phyloP scores from a whole-genome alignment of 176 grass and related monocot genomes.

The Zoysia pacifica region DNA sequence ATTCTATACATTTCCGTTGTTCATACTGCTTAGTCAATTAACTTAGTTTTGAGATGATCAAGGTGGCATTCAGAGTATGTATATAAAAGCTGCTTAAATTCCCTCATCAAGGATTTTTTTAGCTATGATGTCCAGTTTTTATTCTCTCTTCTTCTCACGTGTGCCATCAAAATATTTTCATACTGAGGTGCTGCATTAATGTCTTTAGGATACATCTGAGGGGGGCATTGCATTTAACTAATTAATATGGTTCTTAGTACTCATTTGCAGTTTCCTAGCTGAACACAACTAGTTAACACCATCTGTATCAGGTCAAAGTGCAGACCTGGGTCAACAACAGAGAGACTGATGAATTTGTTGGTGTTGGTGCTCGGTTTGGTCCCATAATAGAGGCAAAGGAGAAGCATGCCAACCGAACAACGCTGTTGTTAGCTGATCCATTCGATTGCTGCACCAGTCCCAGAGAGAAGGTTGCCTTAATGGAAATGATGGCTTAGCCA shows the following conservation, averaged over 20 bases:
- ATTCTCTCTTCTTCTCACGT: too few relatives aligned
- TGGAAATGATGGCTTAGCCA: constrained; percentile 16
- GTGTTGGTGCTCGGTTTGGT: constrained; percentile 93
- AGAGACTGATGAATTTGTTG: constrained; percentile 80
- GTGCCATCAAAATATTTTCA: too few relatives aligned
- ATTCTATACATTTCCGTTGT: not conserved
- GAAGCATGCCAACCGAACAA: constrained; percentile 71
- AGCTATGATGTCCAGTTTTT: too few relatives aligned
- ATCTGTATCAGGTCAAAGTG: constrained; percentile 67
- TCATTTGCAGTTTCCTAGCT: too few relatives aligned
- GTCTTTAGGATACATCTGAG: too few relatives aligned
- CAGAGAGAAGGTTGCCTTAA: constrained; percentile 57
- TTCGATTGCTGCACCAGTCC: constrained; percentile 62
- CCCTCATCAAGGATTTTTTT: too few relatives aligned
- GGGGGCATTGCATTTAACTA: too few relatives aligned
- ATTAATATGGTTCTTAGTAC: too few relatives aligned
- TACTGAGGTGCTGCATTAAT: too few relatives aligned
- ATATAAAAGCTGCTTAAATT: too few relatives aligned
- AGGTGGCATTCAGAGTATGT: not conserved
- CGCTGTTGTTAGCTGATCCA: constrained; percentile 65
- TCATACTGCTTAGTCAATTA: not conserved
- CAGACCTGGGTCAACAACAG: constrained; percentile 79
- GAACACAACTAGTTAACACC: not conserved
- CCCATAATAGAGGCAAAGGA: constrained; percentile 78
- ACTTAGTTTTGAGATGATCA: not conserved